phyloP scores from a whole-genome alignment of 805 yeast species.

The Maudiozyma bulderi region DNA sequence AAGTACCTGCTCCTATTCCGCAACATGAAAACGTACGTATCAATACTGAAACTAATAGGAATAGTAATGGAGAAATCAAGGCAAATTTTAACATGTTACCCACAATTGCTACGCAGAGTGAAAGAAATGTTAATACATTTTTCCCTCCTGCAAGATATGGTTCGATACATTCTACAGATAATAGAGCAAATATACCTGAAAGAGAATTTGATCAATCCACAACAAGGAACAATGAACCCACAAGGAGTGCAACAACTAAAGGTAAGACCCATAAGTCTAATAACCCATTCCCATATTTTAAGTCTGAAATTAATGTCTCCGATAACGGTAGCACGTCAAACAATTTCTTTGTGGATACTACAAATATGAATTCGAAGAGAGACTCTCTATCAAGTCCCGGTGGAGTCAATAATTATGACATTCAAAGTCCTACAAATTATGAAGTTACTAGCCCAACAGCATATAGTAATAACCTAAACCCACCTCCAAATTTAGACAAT shows the following conservation, averaged over 20 bases:
- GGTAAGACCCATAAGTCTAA: constrained; percentile 20
- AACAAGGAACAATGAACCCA: neutral
- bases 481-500: neutral
- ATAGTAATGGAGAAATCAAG: neutral
- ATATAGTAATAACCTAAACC: neutral
- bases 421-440: neutral
- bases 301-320: constrained; percentile 7
- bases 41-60: neutral
- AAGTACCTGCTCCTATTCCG: no score
- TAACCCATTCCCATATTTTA: constrained; percentile 26
- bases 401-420: neutral
- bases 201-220: neutral
- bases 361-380: neutral
- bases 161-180: neutral
- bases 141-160: constrained; percentile 8
- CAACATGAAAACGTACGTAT: neutral
- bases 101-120: constrained; percentile 9
- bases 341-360: neutral
- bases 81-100: neutral
- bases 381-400: neutral
- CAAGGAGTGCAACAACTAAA: neutral
- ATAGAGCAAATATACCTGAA: neutral
- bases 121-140: constrained; percentile 14
- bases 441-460: neutral
- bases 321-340: neutral